These are phyloP conservation scores for Zizania latifolia DNA, from an alignment of 176 grass and related monocot genomes.

Conservation along the genomic window DNA sequence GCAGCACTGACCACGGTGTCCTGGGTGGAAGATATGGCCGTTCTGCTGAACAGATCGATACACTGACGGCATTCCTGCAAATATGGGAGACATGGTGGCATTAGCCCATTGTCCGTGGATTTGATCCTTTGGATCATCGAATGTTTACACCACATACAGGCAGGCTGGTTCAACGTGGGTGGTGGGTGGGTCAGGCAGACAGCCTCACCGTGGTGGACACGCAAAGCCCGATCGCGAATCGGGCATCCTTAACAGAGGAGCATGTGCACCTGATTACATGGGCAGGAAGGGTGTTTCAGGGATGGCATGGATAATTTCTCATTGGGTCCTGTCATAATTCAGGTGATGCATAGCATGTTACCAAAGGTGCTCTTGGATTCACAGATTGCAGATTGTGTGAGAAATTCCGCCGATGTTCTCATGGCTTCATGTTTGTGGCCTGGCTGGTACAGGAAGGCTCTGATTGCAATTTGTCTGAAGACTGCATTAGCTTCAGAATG, in stretches of 20 bases:
- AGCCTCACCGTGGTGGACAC: conserved; percentile 41
- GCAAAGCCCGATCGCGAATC: conserved; percentile 7
- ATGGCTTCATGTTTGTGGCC: conserved; percentile 11
- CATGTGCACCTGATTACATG: conserved; percentile 41
- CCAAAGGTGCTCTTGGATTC: conserved; percentile 21
- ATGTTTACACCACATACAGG: conserved; percentile 6
- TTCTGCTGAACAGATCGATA: background rate
- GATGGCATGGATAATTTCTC: conserved; percentile 24
- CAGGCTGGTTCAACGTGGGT: conserved; percentile 37
- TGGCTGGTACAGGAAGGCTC: conserved; percentile 30
- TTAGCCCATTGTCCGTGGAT: conserved; percentile 12
- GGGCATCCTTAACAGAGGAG: conserved; percentile 46
- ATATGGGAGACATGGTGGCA: conserved; percentile 15
- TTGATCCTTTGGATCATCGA: conserved; percentile 54
- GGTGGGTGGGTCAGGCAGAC: conserved; percentile 22
- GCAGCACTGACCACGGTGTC: background rate
- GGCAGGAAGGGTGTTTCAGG: conserved; percentile 32
- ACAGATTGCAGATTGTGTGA: conserved; percentile 20
- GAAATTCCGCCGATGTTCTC: conserved; percentile 32
- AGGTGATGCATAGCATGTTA: conserved; percentile 26
- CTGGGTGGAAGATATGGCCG: background rate
- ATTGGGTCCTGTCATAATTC: conserved; percentile 22
- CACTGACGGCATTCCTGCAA: background rate
- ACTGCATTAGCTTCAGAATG: background rate
- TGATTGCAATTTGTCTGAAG: conserved; percentile 19